Base-by-base conservation (phyloP, 176 grass and related monocot genomes). In the Puya raimondii region DNA sequence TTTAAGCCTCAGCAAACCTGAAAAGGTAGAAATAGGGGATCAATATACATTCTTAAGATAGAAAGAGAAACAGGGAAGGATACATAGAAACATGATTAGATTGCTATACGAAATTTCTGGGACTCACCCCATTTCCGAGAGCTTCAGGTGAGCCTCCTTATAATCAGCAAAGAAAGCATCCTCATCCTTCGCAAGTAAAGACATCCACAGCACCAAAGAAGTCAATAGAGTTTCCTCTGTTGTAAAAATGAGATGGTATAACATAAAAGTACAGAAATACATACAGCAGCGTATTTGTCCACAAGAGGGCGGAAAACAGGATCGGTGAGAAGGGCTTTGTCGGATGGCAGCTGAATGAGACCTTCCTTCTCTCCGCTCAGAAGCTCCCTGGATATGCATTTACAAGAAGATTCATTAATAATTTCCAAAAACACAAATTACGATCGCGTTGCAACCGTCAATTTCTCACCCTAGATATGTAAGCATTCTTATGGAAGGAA, bases 111-210 rank as follows among this genome's bases (percentile, higher is more conserved):
- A 26, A 53, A 61, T 69, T 70, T 1, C 47, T 78, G 33, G 72
- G 14, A 63, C 80, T 76, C 82, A 90, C 91, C 91, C 91, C 67
- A 95, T 48, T 74, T 95, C 91, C 10, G 91, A 95, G 50, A 95
- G 91, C 76, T 95, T 95, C 47, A 85, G 65, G 75, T 95, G 91
- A 29, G 91, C 86, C 80, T 95, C 86, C 0, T 81, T 69, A 7
- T 95, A 95, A 63, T 95, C 91, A 54, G 75, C 86, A 75, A 95
- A 95, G 81, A 95, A 95, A 48, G 86, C 86, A 50, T 95, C 91
- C 86, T 95, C 91, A 48, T 95, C 91, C 91, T 95, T 12, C 64
- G 12, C 11, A 49, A 10, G 15, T 50, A n/a, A 5, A 66, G 0
- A 17, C 8, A 65, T 20, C 11, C 20, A 23, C 29, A 63, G 17